These are phyloP conservation scores for Cladophialophora bantiana DNA, from an alignment of 2,329 filamentous ascomycete species.

Conservation along the genomic window DNA sequence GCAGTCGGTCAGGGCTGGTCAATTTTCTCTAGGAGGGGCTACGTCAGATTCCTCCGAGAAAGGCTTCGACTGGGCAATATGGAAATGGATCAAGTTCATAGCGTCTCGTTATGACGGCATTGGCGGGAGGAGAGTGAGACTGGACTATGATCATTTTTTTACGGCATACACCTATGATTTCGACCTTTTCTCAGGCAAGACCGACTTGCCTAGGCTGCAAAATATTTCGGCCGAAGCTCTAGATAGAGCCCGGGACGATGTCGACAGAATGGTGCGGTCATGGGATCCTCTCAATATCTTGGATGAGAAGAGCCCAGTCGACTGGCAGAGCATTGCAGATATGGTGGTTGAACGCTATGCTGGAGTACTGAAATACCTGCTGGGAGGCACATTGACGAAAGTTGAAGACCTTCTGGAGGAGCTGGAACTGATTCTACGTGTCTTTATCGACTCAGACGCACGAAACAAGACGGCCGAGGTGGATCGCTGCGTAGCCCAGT, in stretches of 20 bases:
- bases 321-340: constrained; percentile 74
- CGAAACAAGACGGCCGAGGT: constrained; percentile 43
- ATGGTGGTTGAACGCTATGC: constrained; percentile 70
- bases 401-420: constrained; percentile 42
- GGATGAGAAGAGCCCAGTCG: constrained; percentile 41
- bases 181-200: constrained; percentile 50
- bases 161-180: constrained; percentile 55
- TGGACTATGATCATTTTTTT: constrained; percentile 60
- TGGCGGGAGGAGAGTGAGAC: constrained; percentile 48
- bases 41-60: neutral
- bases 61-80: constrained; percentile 1
- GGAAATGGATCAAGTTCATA: constrained; percentile 33
- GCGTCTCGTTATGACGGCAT: constrained; percentile 40
- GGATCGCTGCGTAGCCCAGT: constrained; percentile 47
- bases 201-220: constrained; percentile 50
- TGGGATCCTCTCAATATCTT: constrained; percentile 37
- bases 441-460: constrained; percentile 47
- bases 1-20: constrained; percentile 43
- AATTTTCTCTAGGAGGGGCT: constrained; percentile 5
- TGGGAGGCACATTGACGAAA: constrained; percentile 41
- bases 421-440: constrained; percentile 43
- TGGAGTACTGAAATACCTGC: constrained; percentile 56
- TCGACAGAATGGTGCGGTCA: constrained; percentile 53
- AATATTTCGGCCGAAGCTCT: constrained; percentile 47
- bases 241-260: constrained; percentile 50